Base-by-base conservation (phyloP, 2,329 filamentous ascomycete species). In the Sordariomycetes sp. region DNA sequence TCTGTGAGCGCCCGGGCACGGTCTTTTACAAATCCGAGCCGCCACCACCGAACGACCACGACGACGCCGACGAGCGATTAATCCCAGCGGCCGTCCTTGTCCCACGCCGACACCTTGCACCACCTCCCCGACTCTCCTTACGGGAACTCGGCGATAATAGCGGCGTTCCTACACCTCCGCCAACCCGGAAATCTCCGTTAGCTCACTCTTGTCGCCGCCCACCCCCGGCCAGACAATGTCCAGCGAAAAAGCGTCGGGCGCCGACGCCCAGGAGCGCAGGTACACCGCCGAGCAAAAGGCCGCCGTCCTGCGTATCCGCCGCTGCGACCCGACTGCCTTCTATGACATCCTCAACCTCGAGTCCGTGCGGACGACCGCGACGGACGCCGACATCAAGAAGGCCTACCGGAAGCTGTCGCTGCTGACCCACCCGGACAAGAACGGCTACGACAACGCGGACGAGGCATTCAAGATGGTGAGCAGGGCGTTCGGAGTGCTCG, bases 391-490 rank as follows among this genome's bases (percentile, higher is more conserved):
- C 66, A 90, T 99, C 68, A 99, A 97, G 72, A 97, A 97, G 76
- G 92, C 94, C 7, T 99, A 99, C 74, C 83, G 92, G 67, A 97
- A 96, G 74, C 80, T 95, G 69, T 94, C 88, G 68, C 76, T 99
- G 65, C 78, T 97, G 67, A 99, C 94, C 59, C 94, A 99, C 76
- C 94, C 94, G 61, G 94, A 99, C 77, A 99, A 99, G 77, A 99
- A 99, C 78, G 91, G 91, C 55, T 91, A 96, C 69, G 86, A 92
- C 42, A 84, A 95, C 60, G 92, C 94, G 57, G 94, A 96, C 69
- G 94, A 99, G 75, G 94, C 94, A 35, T 99, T 99, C 76, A 99
- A 99, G 77, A 88, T 96, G 88, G 90, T 99, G 25, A 88, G 89
- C 66, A 81, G 90, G 64, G 94, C 94, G 17, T 99, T 99, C 69